Conservation (phyloP, 2,329 filamentous ascomycete species). For the Drechslera avenae region DNA sequence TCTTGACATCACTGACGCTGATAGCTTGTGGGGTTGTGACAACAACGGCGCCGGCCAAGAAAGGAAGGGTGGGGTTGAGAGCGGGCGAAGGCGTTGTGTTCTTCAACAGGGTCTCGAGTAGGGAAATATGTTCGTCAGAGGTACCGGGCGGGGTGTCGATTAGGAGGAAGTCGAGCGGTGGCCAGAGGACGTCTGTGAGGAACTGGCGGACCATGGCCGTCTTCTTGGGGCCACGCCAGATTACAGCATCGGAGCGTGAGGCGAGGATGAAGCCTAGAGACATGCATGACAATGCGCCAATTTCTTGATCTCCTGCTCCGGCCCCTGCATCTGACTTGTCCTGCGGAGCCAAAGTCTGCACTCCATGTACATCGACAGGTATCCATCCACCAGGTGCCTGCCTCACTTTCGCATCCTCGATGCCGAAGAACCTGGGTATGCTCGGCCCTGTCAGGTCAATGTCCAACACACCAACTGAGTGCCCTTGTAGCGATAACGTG, state of each 20-base stretch:
- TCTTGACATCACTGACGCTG: constrained; percentile 89
- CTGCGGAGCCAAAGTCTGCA: constrained; percentile 39
- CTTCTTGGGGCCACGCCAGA: constrained; percentile 98
- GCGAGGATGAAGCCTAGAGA: constrained; percentile 89
- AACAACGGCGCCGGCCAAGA: constrained; percentile 82
- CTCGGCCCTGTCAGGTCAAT: constrained; percentile 95
- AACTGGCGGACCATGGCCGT: constrained; percentile 99
- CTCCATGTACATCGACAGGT: constrained; percentile 80
- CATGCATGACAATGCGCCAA: constrained; percentile 80
- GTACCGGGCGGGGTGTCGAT: constrained; percentile 97
- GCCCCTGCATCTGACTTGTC: constrained; percentile 8
- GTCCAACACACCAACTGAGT: constrained; percentile 93
- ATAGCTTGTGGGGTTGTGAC: constrained; percentile 97
- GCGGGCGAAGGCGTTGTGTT: constrained; percentile 28
- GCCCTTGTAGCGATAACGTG: constrained; percentile 80
- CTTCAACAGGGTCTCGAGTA: constrained; percentile 77
- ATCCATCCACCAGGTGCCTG: constrained; percentile 93
- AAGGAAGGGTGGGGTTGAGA: constrained; percentile 9
- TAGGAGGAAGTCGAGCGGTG: constrained; percentile 82
- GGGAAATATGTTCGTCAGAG: constrained; percentile 94
- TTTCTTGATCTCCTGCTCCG: constrained; percentile 31
- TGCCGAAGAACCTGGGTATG: constrained; percentile 91
- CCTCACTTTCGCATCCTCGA: constrained; percentile 86
- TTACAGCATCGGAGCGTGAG: constrained; percentile 84
- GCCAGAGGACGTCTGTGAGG: constrained; percentile 88